Base-by-base conservation (phyloP, 345 rosid species). In the Moricandia moricandioides region DNA sequence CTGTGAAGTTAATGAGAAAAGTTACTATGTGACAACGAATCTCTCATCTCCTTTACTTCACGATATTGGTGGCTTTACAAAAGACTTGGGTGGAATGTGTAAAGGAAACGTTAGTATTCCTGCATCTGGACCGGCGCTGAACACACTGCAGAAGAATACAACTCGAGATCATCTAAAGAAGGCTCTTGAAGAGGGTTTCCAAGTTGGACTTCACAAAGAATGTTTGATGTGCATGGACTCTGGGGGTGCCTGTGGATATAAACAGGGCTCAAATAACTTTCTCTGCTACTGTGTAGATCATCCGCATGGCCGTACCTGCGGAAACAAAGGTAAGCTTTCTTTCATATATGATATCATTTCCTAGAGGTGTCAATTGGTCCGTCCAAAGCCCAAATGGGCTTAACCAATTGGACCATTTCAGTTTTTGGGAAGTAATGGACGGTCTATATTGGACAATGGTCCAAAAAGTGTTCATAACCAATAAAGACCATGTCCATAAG, bases 211-310 rank as follows among this genome's bases (percentile, higher is more conserved):
- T 37, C 70, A 85, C 49, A 0, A 3, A 2, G 14, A 29, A 0
- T 87, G 89, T 67, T 8, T 4, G 0, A 0, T 0, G 4, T 87
- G 91, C 49, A 1, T 4, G 1, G 0, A 0, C 0, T 57, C 80
- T 1, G 24, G 30, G 1, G 91, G 89, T 13, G 35, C 24, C 51
- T 87, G 88, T 51, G 88, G 88, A 14, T 70, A 64, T 55, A 16
- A 16, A 1, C 3, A 4, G 0, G 35, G 1, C 4, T 10, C 58
- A 8, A 2, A 4, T 3, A 6, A 0, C 4, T 85, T 85, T 6
- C 8, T 33, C 37, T 85, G 88, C 60, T 80, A 72, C 62, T 59
- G 73, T 54, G 0, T 10, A 4, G 67, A 82, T 13, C 6, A 4
- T 5, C n/a, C 33, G 2, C 17, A 7, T 13, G 2, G 14, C 10